Percentiles rank a stretch among this genome's conserved stretches.
Conservation (phyloP, 2,329 filamentous ascomycete genomes). For the Trichoderma sp. region DNA sequence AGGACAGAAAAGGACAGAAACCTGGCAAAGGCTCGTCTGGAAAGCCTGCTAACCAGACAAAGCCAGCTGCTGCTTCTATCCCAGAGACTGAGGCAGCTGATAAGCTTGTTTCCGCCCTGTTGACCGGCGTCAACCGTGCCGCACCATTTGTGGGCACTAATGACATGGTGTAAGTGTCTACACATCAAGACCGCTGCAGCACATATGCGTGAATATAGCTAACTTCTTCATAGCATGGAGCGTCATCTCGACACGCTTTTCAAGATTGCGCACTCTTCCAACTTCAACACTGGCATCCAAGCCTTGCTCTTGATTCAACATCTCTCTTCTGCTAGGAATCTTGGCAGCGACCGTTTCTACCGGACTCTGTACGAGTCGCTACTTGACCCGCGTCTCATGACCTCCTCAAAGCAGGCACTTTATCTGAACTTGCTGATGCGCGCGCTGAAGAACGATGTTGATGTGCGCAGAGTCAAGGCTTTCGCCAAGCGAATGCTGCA, state of each 20-base stretch:
- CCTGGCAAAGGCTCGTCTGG: background rate
- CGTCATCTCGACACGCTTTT: constrained; percentile 92
- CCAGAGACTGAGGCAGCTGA: constrained; percentile 69
- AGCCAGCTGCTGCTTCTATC: constrained; percentile 36
- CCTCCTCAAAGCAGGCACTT: constrained; percentile 90
- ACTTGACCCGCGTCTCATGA: constrained; percentile 80
- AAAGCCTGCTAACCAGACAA: constrained; percentile 27
- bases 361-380: constrained; percentile 93
- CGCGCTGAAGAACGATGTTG: constrained; percentile 84
- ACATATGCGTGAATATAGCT: constrained; percentile 1
- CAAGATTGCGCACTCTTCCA: constrained; percentile 92
- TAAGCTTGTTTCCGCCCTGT: constrained; percentile 85
- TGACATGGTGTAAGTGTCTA: constrained; percentile 59
- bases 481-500: constrained; percentile 94
- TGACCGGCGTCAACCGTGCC: constrained; percentile 93
- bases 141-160: constrained; percentile 88
- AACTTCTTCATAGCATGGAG: constrained; percentile 57
- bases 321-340: constrained; percentile 73
- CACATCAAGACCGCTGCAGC: background rate
- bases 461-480: constrained; percentile 86
- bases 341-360: constrained; percentile 88
- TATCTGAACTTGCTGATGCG: constrained; percentile 91
- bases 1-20: constrained; percentile 31
- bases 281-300: constrained; percentile 98
- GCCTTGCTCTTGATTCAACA: constrained; percentile 94